A percentile compares a stretch with the other conserved stretches of the same genome.
Evolutionary conservation across 202 grass and related monocot species (phyloP).

Genomic region (Cymbopogon flexuosus): DNA sequence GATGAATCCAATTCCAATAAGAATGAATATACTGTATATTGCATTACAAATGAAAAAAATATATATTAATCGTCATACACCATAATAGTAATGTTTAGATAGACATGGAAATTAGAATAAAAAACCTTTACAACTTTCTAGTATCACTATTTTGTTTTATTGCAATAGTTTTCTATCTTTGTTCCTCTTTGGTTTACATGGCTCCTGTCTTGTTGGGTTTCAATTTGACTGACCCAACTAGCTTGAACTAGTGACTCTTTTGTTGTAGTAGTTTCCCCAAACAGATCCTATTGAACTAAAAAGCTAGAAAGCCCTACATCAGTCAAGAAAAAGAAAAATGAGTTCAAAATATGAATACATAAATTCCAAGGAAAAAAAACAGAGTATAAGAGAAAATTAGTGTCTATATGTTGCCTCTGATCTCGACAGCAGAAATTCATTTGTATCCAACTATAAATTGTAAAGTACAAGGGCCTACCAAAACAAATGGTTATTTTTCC

Average conservation of each 20-base stretch:
- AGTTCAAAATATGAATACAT: not conserved
- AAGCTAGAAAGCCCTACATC: not conserved
- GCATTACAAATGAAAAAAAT: not conserved
- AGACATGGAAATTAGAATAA: not conserved
- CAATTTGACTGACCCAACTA: not conserved
- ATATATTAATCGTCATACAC: not conserved
- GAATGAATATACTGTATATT: not conserved
- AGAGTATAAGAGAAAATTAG: not conserved
- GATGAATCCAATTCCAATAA: slow-evolving; percentile 19
- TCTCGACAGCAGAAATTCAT: not conserved
- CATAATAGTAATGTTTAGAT: not conserved
- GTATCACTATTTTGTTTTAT: not conserved
- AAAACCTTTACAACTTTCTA: not conserved
- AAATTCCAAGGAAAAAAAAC: not conserved
- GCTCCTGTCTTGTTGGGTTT: not conserved
- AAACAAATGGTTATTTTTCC: no score
- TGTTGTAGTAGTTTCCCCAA: not conserved
- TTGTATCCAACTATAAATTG: no score
- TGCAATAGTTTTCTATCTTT: not conserved
- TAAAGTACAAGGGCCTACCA: not conserved
- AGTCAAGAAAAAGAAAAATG: not conserved
- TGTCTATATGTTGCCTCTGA: not conserved
- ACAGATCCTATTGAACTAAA: not conserved
- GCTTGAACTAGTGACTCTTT: not conserved
- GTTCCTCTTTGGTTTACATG: not conserved